phyloP scores from a whole-genome alignment of 352 stramenopile species.

The Globisporangium paroecandrum region DNA sequence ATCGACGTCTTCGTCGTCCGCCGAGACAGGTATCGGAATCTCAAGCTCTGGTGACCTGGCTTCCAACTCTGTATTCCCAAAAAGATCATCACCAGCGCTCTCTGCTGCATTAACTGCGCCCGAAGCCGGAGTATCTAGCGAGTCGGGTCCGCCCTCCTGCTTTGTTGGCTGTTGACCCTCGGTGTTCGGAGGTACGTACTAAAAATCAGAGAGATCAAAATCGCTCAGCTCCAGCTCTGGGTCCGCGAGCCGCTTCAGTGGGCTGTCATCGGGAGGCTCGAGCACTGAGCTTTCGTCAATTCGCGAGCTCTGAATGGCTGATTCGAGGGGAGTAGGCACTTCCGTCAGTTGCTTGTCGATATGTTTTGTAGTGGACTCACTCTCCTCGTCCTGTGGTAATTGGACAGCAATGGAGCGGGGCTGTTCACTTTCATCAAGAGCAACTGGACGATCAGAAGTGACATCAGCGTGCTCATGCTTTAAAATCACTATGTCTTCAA shows the following conservation, averaged over 20 bases:
- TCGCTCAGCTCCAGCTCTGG: background rate
- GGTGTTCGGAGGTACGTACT: background rate
- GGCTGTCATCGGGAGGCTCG: no score
- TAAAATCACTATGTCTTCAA: background rate
- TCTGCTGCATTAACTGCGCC: background rate
- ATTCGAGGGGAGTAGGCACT: background rate
- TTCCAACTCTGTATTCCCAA: background rate
- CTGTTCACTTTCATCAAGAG: background rate
- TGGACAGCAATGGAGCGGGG: background rate
- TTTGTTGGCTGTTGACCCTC: background rate
- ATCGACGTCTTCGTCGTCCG: background rate
- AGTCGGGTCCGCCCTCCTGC: background rate
- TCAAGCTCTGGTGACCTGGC: background rate
- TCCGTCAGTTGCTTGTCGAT: background rate
- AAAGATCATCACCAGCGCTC: background rate
- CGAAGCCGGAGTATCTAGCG: background rate
- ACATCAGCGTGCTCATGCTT: background rate
- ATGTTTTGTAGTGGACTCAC: background rate
- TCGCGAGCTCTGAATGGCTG: background rate
- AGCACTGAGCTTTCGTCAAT: background rate
- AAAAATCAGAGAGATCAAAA: conserved; percentile 5
- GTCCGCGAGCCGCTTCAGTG: background rate
- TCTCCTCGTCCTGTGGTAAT: background rate
- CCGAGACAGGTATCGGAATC: background rate
- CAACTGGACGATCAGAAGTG: background rate